phyloP scores from a whole-genome alignment of 768 basidiomycete genomes.

The Boletellus ananiceps region DNA sequence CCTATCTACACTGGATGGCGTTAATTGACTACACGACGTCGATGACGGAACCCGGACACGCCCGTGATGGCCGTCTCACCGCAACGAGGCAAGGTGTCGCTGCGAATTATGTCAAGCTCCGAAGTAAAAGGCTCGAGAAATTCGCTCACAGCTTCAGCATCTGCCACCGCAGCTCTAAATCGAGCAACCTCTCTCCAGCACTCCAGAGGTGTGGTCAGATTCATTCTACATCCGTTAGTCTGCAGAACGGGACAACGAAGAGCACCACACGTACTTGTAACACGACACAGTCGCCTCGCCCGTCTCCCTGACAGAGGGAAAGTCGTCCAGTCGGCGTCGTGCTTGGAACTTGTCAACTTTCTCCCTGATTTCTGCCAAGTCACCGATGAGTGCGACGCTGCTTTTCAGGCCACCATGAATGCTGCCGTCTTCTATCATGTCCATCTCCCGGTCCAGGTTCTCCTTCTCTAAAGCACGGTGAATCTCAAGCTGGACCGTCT shows the following conservation, averaged over 20 bases:
- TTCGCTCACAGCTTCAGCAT: slow-evolving; percentile 59
- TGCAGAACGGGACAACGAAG: not conserved
- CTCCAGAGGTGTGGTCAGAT: slow-evolving; percentile 55
- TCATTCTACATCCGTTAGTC: slow-evolving; percentile 23
- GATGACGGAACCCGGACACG: not conserved
- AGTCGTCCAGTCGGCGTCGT: slow-evolving; percentile 49
- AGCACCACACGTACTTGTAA: slow-evolving; percentile 49
- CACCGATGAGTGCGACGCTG: slow-evolving; percentile 61
- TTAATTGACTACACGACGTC: no score
- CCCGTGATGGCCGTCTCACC: slow-evolving; percentile 26
- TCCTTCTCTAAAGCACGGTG: slow-evolving; percentile 80
- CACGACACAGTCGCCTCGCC: slow-evolving; percentile 65
- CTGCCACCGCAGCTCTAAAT: slow-evolving; percentile 66
- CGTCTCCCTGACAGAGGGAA: slow-evolving; percentile 51
- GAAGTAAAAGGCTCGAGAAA: slow-evolving; percentile 4
- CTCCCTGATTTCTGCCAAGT: slow-evolving; percentile 67
- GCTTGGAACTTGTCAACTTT: slow-evolving; percentile 70
- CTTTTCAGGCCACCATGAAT: slow-evolving; percentile 47
- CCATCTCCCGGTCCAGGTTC: slow-evolving; percentile 74
- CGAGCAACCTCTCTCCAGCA: slow-evolving; percentile 69
- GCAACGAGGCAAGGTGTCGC: slow-evolving; percentile 62
- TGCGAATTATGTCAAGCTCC: slow-evolving; percentile 26
- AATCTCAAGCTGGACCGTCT: slow-evolving; percentile 65
- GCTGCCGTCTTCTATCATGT: slow-evolving; percentile 42
- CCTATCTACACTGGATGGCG: no score